Conservation (phyloP, 768 basidiomycete species). For the Flagelloscypha sp. region DNA sequence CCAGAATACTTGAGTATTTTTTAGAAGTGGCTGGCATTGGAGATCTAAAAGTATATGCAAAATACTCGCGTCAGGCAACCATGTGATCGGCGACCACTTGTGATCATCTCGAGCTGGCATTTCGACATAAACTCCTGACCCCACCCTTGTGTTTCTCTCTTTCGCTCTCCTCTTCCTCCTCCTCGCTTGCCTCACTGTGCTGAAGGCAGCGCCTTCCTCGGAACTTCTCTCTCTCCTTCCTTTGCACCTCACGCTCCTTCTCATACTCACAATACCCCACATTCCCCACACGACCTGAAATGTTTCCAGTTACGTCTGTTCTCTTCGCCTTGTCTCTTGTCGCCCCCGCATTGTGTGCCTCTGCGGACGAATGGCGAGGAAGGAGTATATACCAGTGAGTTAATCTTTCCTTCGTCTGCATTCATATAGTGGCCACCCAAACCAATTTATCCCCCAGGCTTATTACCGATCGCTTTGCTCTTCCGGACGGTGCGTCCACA, state of each 20-base stretch:
- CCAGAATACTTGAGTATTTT: too few relatives aligned
- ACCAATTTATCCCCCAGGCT: constrained; percentile 29
- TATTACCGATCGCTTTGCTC: constrained; percentile 71
- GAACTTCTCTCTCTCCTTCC: constrained; percentile 9
- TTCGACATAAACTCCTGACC: too few relatives aligned
- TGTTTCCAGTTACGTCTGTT: constrained; percentile 19
- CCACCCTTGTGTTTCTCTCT: too few relatives aligned
- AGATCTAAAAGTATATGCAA: too few relatives aligned
- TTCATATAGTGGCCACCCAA: neutral
- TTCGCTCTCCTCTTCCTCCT: too few relatives aligned
- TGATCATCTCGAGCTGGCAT: too few relatives aligned
- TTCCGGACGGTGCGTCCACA: constrained; percentile 45
- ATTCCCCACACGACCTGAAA: constrained; percentile 11
- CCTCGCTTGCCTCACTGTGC: too few relatives aligned
- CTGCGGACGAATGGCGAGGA: constrained; percentile 66
- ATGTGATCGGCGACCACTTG: too few relatives aligned
- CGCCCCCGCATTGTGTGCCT: constrained; percentile 38
- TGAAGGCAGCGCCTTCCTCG: too few relatives aligned
- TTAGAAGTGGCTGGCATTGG: too few relatives aligned
- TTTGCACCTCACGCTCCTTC: constrained; percentile 11
- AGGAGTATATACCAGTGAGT: constrained; percentile 76
- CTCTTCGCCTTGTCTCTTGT: constrained; percentile 16
- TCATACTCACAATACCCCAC: constrained; percentile 7
- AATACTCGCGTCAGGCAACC: too few relatives aligned
- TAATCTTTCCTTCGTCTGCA: neutral